Evolutionary conservation across 2,329 filamentous ascomycete genomes (phyloP).

Genomic region (Fusarium clavum): DNA sequence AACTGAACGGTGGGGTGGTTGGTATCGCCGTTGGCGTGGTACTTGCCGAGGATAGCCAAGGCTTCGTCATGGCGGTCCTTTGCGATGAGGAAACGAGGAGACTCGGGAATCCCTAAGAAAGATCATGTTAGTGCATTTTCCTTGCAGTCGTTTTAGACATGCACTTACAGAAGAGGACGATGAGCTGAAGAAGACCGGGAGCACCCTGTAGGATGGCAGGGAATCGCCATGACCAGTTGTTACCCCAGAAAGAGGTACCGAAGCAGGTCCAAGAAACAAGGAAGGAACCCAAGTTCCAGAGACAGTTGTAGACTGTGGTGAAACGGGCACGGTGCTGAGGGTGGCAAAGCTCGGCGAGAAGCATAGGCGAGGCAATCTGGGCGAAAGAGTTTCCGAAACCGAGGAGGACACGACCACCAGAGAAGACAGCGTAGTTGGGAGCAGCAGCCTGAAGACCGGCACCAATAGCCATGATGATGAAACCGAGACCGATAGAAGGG

Average conservation of each 20-base stretch:
- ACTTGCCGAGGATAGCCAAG: constrained; percentile 68
- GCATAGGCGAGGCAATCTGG: constrained; percentile 71
- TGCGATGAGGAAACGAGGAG: constrained; percentile 72
- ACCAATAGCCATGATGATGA: constrained; percentile 57
- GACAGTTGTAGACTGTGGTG: constrained; percentile 74
- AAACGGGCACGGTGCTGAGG: constrained; percentile 75
- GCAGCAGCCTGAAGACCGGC: constrained; percentile 49
- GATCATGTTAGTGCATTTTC: neutral
- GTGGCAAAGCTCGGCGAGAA: constrained; percentile 74
- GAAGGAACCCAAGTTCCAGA: constrained; percentile 73
- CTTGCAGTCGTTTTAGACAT: accelerated
- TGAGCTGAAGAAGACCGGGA: constrained; percentile 70
- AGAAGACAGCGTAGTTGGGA: constrained; percentile 56
- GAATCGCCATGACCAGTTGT: constrained; percentile 74
- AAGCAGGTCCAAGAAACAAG: constrained; percentile 72
- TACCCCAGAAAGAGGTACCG: constrained; percentile 68
- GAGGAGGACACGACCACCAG: constrained; percentile 54
- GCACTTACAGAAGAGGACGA: constrained; percentile 67
- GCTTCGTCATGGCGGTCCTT: constrained; percentile 74
- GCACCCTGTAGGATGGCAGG: constrained; percentile 72
- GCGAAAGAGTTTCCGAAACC: constrained; percentile 76
- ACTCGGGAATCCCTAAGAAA: constrained; percentile 65
- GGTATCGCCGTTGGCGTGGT: constrained; percentile 70
- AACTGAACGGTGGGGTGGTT: constrained; percentile 72
- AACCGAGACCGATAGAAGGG: constrained; percentile 57